Conservation (phyloP, 2,329 filamentous ascomycete species). For the Ophiosphaerella narmari region DNA sequence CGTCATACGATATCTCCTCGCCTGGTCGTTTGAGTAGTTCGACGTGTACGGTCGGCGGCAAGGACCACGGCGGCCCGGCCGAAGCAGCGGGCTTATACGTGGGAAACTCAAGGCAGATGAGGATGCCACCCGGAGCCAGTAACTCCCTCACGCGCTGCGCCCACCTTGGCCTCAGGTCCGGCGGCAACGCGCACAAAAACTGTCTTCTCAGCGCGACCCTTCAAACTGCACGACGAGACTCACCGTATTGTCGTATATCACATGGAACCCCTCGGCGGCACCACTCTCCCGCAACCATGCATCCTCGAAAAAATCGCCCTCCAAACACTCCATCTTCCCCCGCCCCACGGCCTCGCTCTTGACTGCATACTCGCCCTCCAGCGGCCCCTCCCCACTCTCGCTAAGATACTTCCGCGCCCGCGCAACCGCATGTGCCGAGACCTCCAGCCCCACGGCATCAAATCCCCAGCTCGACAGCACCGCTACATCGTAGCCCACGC, state of each 20-base stretch:
- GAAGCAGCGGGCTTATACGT: slow-evolving; percentile 68
- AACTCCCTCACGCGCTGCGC: slow-evolving; percentile 60
- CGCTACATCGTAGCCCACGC: slow-evolving; percentile 78
- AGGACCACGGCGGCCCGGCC: slow-evolving; percentile 74
- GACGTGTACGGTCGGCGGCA: slow-evolving; percentile 71
- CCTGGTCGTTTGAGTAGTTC: slow-evolving; percentile 74
- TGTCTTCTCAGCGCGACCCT: slow-evolving; percentile 24
- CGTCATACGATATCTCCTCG: slow-evolving; percentile 65
- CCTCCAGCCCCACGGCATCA: slow-evolving; percentile 76
- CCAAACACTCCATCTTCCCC: slow-evolving; percentile 62
- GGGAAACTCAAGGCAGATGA: slow-evolving; percentile 78
- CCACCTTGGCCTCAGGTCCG: slow-evolving; percentile 61
- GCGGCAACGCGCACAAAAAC: slow-evolving; percentile 67
- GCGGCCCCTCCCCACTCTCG: slow-evolving; percentile 35
- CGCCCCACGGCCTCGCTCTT: slow-evolving; percentile 48
- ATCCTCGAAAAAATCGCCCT: slow-evolving; percentile 70
- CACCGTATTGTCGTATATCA: slow-evolving; percentile 68
- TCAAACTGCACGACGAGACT: slow-evolving; percentile 17
- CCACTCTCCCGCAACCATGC: slow-evolving; percentile 55
- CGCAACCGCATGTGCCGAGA: slow-evolving; percentile 57
- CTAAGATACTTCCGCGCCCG: slow-evolving; percentile 52
- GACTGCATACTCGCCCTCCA: slow-evolving; percentile 51
- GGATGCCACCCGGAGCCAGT: slow-evolving; percentile 56
- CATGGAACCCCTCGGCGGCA: slow-evolving; percentile 61
- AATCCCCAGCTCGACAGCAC: slow-evolving; percentile 76